A percentile compares a stretch with the other conserved stretches of the same genome.
These are phyloP conservation scores for Mantamonas sphyraenae DNA, from an alignment of 78 protist species.

Conservation along the genomic window DNA sequence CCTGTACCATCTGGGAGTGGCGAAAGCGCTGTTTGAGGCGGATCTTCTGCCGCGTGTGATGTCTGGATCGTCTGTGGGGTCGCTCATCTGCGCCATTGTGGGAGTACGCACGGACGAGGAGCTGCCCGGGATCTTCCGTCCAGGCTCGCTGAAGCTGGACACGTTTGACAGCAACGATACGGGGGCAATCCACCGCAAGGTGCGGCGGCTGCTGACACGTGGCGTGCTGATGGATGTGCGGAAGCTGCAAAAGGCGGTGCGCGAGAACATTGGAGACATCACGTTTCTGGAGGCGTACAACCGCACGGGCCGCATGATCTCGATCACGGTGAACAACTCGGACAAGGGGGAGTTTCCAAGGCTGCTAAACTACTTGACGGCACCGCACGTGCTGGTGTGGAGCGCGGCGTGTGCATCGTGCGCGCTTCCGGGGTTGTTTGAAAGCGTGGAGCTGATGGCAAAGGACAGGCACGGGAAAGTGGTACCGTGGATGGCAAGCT, in stretches of 20 bases:
- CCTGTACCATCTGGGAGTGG: slow-evolving; percentile 69
- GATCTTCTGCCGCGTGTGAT: slow-evolving; percentile 51
- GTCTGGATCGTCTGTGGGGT: slow-evolving; percentile 45
- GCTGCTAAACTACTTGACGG: slow-evolving; percentile 68
- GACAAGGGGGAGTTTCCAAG: slow-evolving; percentile 17
- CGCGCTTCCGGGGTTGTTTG: slow-evolving; percentile 29
- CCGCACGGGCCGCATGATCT: slow-evolving; percentile 59
- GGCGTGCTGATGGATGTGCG: slow-evolving; percentile 52
- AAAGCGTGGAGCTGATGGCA: slow-evolving; percentile 35
- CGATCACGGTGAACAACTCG: slow-evolving; percentile 43
- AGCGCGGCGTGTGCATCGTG: slow-evolving; percentile 44
- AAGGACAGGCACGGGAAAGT: slow-evolving; percentile 35
- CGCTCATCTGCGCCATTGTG: slow-evolving; percentile 33
- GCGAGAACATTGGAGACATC: slow-evolving; percentile 49
- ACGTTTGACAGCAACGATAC: slow-evolving; percentile 2
- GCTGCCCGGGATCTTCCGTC: not conserved
- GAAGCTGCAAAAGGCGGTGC: slow-evolving; percentile 15
- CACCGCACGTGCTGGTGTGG: slow-evolving; percentile 68
- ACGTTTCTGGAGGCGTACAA: slow-evolving; percentile 40
- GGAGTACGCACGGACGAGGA: slow-evolving; percentile 36
- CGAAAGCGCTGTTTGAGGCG: slow-evolving; percentile 27
- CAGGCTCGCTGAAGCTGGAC: not conserved
- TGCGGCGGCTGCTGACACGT: not conserved
- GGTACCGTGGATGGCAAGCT: not conserved
- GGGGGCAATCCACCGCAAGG: not conserved